Evolutionary conservation across 306 rosid species (phyloP), one percentile per base, ranked within the genome.

Genomic region (Sechiopsis laciniata): DNA sequence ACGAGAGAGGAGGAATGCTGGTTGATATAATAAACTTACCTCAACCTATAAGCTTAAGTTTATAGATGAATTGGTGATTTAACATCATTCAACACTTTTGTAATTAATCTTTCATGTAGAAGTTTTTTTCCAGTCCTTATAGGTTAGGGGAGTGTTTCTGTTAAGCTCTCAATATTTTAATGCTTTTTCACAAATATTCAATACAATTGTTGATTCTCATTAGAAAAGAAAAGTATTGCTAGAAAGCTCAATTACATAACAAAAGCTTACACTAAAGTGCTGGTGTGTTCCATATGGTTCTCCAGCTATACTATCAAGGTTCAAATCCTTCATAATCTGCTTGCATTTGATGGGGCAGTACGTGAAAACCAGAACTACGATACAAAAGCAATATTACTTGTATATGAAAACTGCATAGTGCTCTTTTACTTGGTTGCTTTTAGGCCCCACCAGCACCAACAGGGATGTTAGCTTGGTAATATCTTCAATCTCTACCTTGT

Each of bases 401-500:
- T 37, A 35, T 3, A 53, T 8, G 53, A 61, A 58, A 72, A 78
- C 46, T 72, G 40, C 56, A n/a, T 46, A 20, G 55, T 35, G 52
- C 72, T 54, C 59, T 29, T 86, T 90, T 93, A 93, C 98, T 72
- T 88, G 86, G 81, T 82, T 78, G 83, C 98, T 90, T 72, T 85
- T 83, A 55, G 97, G 98, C 80, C 98, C 98, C 81, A 83, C 86
- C 84, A 93, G 80, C 83, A 82, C 96, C 75, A 93, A 90, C 76
- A 93, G 86, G 83, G 84, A 76, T 79, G 98, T 90, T 82, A 85
- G 77, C 83, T 86, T 84, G 56, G 91, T 85, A 77, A 93, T 90
- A 78, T 93, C 98, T 84, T 87, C 90, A 83, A 93, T 85, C 77
- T 87, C 97, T 54, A 93, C 97, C 84, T 88, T 90, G 84, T 93